Evolutionary conservation across 495 filamentous ascomycete species (phyloP), one percentile per base, ranked within the genome.

Genomic region (Melanomma pulvis-pyrius): DNA sequence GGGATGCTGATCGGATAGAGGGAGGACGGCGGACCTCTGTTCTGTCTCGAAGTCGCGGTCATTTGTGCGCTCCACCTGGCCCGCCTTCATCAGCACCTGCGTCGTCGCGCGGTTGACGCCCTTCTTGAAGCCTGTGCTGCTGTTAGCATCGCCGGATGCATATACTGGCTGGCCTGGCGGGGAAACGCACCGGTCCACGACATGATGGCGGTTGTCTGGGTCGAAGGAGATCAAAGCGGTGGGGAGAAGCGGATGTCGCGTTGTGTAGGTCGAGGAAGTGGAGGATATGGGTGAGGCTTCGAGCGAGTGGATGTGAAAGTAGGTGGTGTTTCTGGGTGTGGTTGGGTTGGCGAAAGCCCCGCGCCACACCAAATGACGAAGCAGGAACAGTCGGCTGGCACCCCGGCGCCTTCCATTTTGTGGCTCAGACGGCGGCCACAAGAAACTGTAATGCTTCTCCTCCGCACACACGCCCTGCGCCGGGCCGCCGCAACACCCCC

Each of bases 61-160:
- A 75, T 92, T 97, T 1, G 94, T 98, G 78, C 93, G 90, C 77
- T 98, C 94, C 65, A 98, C 96, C 82, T 97, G 94, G 49, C 94
- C 91, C 21, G 94, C 93, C 83, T 97, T 98, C 94, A 98, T 98
- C 92, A 98, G 97, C 59, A 97, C 93, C 88, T 97, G 93, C 76
- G 96, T 97, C 78, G 93, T 96, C 65, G 94, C 93, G 78, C 94
- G 91, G 82, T 94, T 94, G 82, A 96, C 92, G 84, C 93, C 96
- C 77, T 97, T 98, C 84, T 97, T 98, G 80, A 98, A 97, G 58
- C 94, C 94, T 96, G 71, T 48, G 29, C 13, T 13, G 4, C 8
- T 52, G 24, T 17, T 60, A 58, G 36, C 39, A 44, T n/a, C 39
- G 60, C 26, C 17, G 46, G 34, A 47, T 21, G 21, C 9, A 34